Conservation (phyloP, 306 rosid species). For the Pachyrhizus erosus region DNA sequence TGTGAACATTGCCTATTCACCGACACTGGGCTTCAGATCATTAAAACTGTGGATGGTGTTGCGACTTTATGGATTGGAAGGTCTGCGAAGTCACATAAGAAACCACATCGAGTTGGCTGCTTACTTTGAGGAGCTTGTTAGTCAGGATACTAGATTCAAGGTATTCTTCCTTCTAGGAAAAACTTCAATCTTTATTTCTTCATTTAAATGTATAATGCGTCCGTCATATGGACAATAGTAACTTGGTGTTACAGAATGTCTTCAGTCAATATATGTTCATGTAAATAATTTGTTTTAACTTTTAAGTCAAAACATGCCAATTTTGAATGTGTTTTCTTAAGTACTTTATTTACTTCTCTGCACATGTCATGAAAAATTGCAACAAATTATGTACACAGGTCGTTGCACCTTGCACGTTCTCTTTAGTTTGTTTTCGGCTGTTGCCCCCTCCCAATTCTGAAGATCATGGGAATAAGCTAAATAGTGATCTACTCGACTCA, state of each 20-base stretch:
- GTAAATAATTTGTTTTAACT: conserved; percentile 9
- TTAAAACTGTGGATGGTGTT: conserved; percentile 93
- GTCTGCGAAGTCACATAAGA: conserved; percentile 71
- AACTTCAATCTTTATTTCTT: neutral
- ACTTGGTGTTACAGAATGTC: neutral
- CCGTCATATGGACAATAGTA: neutral
- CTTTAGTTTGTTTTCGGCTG: conserved; percentile 88
- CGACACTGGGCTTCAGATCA: conserved; percentile 58
- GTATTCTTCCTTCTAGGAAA: conserved; percentile 49
- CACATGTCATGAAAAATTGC: conserved; percentile 9
- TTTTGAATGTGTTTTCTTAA: conserved; percentile 21
- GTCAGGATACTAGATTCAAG: conserved; percentile 83
- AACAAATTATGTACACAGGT: conserved; percentile 52
- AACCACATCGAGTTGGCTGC: conserved; percentile 79
- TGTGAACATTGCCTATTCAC: conserved; percentile 26
- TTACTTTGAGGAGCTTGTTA: conserved; percentile 68
- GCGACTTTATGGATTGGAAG: conserved; percentile 87
- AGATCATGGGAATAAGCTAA: conserved; percentile 65
- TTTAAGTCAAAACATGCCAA: conserved; percentile 25
- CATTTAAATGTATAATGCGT: neutral
- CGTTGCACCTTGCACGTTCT: conserved; percentile 70
- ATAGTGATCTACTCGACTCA: conserved; percentile 61
- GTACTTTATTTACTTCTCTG: neutral
- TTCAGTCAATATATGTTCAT: neutral
- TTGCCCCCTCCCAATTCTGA: conserved; percentile 58